Evolutionary conservation across 140 eudicot species (phyloP), one percentile per base, ranked within the genome.

Genomic region (Bidens hawaiensis): DNA sequence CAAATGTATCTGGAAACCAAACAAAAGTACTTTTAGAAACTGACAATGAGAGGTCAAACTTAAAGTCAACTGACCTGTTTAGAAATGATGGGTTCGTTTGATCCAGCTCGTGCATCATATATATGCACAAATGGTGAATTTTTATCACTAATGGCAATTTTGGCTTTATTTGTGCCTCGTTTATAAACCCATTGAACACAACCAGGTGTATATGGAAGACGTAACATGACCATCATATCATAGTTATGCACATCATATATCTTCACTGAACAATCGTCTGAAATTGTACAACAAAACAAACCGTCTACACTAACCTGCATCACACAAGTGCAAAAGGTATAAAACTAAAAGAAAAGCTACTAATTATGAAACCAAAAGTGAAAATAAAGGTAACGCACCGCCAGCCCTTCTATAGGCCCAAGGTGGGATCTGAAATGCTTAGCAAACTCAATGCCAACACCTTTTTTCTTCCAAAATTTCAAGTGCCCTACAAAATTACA

Each of bases 171-270:
- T 43, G 75, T 82, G 54, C 99, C 99, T 74, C 70, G 96, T 73
- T 85, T 93, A 70, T 85, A 88, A 45, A 88, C 90, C 99, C 99
- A 93, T 54, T 93, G 87, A 45, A 85, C 76, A n/a, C 89, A 76
- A 47, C 99, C 96, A 56, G 99, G 87, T 60, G 78, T 61, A 56
- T 74, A 93, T 34, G 95, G 88, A 59, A 93, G 85, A 10, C 96
- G 88, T 74, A 93, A 50, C 99, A 93, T 93, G 62, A 82, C 86
- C 99, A 93, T 93, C 99, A 93, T 93, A 70, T 93, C 99, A 65
- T 80, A 93, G 75, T 85, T 93, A 56, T 81, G 90, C 48, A 93
- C 99, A 46, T 93, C 99, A 66, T 84, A 93, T 74, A 93, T 78
- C 76, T 93, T 93, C 23, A 93, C 93, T n/a, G 90, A 83, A 25